phyloP scores from a whole-genome alignment of 163 green algal genomes.

The Prototheca cutis region DNA sequence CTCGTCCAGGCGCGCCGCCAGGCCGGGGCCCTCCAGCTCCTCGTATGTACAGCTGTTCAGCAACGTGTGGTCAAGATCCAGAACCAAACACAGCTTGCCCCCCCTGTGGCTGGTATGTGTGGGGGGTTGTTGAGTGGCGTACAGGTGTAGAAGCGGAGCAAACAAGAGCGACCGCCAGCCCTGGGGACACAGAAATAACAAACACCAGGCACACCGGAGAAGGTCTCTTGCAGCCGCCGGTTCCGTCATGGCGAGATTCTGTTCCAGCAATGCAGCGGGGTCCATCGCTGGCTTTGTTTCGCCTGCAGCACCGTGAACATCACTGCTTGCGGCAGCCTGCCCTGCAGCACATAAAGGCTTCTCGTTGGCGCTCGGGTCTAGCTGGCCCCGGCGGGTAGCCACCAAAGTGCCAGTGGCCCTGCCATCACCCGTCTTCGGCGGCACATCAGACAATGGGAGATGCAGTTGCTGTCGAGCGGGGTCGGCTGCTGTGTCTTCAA shows the following conservation, averaged over 20 bases:
- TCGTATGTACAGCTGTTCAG: slow-evolving; percentile 63
- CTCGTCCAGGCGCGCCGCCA: slow-evolving; percentile 1
- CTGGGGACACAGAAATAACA: too few species aligned
- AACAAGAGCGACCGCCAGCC: not conserved
- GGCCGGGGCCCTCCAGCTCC: slow-evolving; percentile 14
- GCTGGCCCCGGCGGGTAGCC: not conserved
- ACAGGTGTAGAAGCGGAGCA: not conserved
- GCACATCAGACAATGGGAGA: too few species aligned
- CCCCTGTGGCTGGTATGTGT: not conserved
- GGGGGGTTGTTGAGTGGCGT: not conserved
- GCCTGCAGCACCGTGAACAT: too few species aligned
- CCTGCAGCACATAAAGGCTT: not conserved
- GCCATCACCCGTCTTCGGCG: too few species aligned
- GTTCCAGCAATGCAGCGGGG: too few species aligned
- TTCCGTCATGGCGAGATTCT: too few species aligned
- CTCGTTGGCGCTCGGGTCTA: not conserved
- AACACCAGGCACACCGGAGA: too few species aligned
- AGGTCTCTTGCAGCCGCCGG: too few species aligned
- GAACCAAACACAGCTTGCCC: slow-evolving; percentile 66
- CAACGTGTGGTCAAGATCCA: slow-evolving; percentile 96
- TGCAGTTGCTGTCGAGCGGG: too few species aligned
- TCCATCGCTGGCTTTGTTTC: too few species aligned
- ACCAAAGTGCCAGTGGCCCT: not conserved
- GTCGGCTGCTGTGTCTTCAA: too few species aligned
- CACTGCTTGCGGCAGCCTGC: not conserved